Base-by-base conservation (phyloP, 202 grass and related monocot species). In the Zoysia matrella region DNA sequence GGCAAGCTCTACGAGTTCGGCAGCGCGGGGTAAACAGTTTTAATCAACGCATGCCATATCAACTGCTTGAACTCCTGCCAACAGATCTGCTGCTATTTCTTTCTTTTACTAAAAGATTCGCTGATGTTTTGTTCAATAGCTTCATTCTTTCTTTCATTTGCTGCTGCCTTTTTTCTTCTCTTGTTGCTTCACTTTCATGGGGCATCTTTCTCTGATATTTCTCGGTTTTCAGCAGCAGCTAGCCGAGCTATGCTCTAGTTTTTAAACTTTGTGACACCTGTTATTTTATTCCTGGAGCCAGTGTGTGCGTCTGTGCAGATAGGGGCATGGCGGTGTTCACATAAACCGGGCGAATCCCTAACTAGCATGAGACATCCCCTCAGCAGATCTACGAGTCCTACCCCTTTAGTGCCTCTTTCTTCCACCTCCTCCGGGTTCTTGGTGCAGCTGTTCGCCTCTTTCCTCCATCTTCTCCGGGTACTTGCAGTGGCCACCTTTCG, bases 1-100 rank as follows among this genome's bases (percentile, higher is more conserved):
- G 90, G 90, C 86, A 91, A 91, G 90, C 90, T 91, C 69, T 91
- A 91, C 79, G 90, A 91, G 86, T 91, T 91, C 83, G 90, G 90
- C 69, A 91, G 90, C 83, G 86, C 83, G 1, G 90, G 90, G 90
- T 91, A 91, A 42, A 60, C 1, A 69, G 16, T 13, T 39, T 3
- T 36, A 5, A 57, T 39, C 54, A 52, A 6, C 47, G 12, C 47
- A 13, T 5, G 7, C 12, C 22, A 30, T 0, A 30, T 0, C 68
- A 16, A 4, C 51, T 40, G 63, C 47, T 49, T 61, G 3, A 7
- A 0, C 60, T 48, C 46, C 67, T 68, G 61, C 69, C 82, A 41
- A 53, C 78, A 80, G 67, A 80, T 80, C 67, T 80, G 78, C 52
- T 5, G 62, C 9, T 40, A 3, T 44, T 46, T 1, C 14, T 22